Percentiles rank a stretch among this genome's conserved stretches.
These are phyloP conservation scores for Talaromyces sp. DNA, from an alignment of 2,329 filamentous ascomycete genomes.

Conservation along the genomic window DNA sequence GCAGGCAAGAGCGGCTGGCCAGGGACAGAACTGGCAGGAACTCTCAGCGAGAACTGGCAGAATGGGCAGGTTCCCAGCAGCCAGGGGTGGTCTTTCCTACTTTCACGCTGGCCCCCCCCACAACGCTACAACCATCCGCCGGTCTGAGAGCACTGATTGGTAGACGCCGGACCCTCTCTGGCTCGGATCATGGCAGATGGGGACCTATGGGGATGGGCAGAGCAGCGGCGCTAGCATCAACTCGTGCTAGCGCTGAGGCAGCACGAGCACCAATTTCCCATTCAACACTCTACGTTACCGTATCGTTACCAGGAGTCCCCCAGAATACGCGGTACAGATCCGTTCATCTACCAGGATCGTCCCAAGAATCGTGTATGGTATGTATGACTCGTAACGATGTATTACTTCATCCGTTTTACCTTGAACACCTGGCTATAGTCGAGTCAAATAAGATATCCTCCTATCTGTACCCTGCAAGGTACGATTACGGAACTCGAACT, in stretches of 20 bases:
- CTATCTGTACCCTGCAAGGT: background rate
- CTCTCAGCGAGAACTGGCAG: background rate
- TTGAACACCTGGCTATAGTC: conserved; percentile 30
- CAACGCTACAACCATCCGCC: background rate
- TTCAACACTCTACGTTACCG: background rate
- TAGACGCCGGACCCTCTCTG: background rate
- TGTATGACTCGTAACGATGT: background rate
- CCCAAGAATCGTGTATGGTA: background rate
- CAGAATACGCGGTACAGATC: background rate
- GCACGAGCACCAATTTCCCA: conserved; percentile 1
- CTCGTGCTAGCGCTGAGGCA: conserved; percentile 1
- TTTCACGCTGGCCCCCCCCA: conserved; percentile 5
- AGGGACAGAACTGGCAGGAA: conserved; percentile 5
- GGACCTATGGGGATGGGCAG: conserved; percentile 12
- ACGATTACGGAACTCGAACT: background rate
- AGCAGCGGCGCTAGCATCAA: conserved; percentile 5
- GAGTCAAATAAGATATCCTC: background rate
- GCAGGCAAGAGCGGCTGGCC: conserved; percentile 4
- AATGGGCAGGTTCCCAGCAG: background rate
- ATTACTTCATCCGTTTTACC: conserved; percentile 34
- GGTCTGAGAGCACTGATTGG: background rate
- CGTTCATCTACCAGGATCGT: background rate
- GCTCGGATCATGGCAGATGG: conserved; percentile 16
- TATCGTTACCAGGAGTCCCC: background rate
- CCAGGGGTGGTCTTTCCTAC: conserved; percentile 12